Conservation (phyloP, 2,329 filamentous ascomycete genomes). For the Xylariomycetidae sp. region DNA sequence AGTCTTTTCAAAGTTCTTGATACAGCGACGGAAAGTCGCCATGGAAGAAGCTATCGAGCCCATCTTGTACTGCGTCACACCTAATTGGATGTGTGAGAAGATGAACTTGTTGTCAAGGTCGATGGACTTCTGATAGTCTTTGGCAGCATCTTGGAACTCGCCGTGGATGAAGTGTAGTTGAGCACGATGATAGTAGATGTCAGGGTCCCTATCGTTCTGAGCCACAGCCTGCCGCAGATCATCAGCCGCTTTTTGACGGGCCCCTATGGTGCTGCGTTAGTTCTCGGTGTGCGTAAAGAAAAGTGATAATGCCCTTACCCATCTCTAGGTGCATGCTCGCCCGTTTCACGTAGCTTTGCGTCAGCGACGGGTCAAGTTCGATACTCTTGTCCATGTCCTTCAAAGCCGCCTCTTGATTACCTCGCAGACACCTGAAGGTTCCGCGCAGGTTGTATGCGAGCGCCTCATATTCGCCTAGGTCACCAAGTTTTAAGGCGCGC, state of each 20-base stretch:
- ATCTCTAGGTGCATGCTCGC: slow-evolving; percentile 97
- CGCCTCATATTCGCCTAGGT: slow-evolving; percentile 77
- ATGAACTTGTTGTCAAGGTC: slow-evolving; percentile 95
- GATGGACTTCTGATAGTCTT: slow-evolving; percentile 99
- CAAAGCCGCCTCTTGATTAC: slow-evolving; percentile 79
- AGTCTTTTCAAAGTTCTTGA: slow-evolving; percentile 97
- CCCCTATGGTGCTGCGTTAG: no score
- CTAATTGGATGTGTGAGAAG: slow-evolving; percentile 98
- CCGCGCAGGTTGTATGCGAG: slow-evolving; percentile 95
- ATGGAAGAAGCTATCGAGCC: slow-evolving; percentile 95
- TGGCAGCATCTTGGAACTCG: slow-evolving; percentile 88
- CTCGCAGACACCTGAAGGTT: slow-evolving; percentile 89
- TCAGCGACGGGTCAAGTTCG: slow-evolving; percentile 79
- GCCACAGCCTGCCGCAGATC: slow-evolving; percentile 84
- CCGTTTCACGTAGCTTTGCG: slow-evolving; percentile 97
- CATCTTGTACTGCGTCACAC: slow-evolving; percentile 99
- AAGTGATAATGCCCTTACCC: no score
- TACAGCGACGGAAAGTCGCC: slow-evolving; percentile 94
- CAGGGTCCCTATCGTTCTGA: slow-evolving; percentile 84
- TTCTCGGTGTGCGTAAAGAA: no score
- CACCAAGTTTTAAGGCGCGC: slow-evolving; percentile 76
- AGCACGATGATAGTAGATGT: slow-evolving; percentile 98
- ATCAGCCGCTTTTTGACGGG: slow-evolving; percentile 77
- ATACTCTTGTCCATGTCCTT: slow-evolving; percentile 88
- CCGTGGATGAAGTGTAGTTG: slow-evolving; percentile 97